A percentile compares a stretch with the other conserved stretches of the same genome.
phyloP scores from a whole-genome alignment of 2,329 filamentous ascomycete genomes.

The Spiromastix sp. region DNA sequence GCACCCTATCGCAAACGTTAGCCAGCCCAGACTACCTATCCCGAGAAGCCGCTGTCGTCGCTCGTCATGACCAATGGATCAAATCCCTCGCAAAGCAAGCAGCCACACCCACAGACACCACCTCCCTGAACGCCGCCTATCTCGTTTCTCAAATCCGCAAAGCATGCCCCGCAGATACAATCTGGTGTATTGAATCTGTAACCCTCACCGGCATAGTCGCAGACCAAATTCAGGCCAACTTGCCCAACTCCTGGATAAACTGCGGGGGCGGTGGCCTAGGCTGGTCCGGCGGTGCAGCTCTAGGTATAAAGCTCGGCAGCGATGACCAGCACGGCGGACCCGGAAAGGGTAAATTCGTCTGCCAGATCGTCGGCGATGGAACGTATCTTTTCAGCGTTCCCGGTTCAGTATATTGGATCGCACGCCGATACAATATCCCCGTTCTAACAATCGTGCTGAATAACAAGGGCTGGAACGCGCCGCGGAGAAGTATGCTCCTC shows the following conservation, averaged over 20 bases:
- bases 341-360: slow-evolving; percentile 49
- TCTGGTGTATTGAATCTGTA: slow-evolving; percentile 69
- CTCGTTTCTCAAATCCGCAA: slow-evolving; percentile 47
- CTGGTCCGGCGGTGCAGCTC: slow-evolving; percentile 65
- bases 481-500: slow-evolving; percentile 48
- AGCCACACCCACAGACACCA: slow-evolving; percentile 43
- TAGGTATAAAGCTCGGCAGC: slow-evolving; percentile 66
- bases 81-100: slow-evolving; percentile 48
- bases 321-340: slow-evolving; percentile 40
- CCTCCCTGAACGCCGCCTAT: slow-evolving; percentile 55
- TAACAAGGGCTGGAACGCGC: slow-evolving; percentile 63
- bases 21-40: slow-evolving; percentile 28
- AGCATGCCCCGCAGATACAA: slow-evolving; percentile 52
- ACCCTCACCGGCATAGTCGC: slow-evolving; percentile 58
- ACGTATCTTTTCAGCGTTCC: slow-evolving; percentile 58
- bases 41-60: slow-evolving; percentile 46
- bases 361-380: slow-evolving; percentile 57
- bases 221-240: slow-evolving; percentile 58
- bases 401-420: slow-evolving; percentile 59
- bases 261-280: slow-evolving; percentile 72
- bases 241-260: slow-evolving; percentile 68
- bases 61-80: slow-evolving; percentile 49
- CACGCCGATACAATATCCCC: slow-evolving; percentile 54
- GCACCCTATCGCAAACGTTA: slow-evolving; percentile 34
- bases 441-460: slow-evolving; percentile 58